Evolutionary conservation across 805 yeast species (phyloP), one percentile per base, ranked within the genome.

Genomic region (Yarrowia yakushimensis): DNA sequence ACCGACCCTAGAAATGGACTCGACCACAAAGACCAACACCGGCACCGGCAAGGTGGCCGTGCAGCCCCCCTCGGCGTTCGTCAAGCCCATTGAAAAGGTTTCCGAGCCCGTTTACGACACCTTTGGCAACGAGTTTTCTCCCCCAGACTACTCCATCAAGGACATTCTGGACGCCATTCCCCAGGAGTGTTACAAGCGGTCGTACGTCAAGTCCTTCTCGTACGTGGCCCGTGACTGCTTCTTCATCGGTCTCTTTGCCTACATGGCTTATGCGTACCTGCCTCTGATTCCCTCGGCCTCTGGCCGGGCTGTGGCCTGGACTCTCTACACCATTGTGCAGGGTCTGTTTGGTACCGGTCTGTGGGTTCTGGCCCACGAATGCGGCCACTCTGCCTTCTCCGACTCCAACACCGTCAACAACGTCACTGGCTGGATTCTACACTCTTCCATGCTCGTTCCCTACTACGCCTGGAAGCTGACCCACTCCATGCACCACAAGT

Each of bases 361-460:
- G 54, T 89, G 96, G 96, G 87, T 89, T 55, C 71, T 89, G 76
- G 94, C 96, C 60, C 96, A 89, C 75, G 96, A 89, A 75, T 89
- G 96, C 79, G 96, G 96, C 65, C 96, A 89, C 74, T 87, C 84
- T 68, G 96, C 96, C 22, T 90, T 90, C 74, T 80, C 87, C 39
- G 88, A 86, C 69, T 85, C 84, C 71, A 84, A 84, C 39, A 74
- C 79, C 77, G 84, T 88, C 66, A 88, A 90, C 74, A 93, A 90
- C 74, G 74, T 83, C 39, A 87, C 86, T 46, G 96, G 96, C 48
- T 89, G 96, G 96, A 73, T 87, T 39, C 77, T 90, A 66, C 96
- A 89, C 77, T 86, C 93, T 18, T 83, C 82, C 71, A 77, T 88
- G 69, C 73, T 88, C 69, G 96, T 90, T 31, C 96, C 96, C 50